phyloP scores from a whole-genome alignment of 805 yeast species.

The Priceomyces melissophilus region DNA sequence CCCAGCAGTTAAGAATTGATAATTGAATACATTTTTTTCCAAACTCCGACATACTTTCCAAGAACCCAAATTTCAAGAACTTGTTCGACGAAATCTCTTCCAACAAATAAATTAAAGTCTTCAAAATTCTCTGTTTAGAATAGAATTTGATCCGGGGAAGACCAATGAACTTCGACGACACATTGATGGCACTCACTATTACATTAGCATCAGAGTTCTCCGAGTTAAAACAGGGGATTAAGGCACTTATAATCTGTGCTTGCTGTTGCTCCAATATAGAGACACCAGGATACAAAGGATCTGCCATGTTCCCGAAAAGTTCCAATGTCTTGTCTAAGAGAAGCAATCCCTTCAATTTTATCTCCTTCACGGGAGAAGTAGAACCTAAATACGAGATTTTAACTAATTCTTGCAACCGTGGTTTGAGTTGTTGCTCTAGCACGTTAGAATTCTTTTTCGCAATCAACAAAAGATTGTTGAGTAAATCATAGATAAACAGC shows the following conservation, averaged over 20 bases:
- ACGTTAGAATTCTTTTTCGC: conserved; percentile 37
- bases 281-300: conserved; percentile 68
- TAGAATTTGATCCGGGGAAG: conserved; percentile 42
- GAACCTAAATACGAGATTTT: conserved; percentile 79
- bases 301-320: conserved; percentile 58
- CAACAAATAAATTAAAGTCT: conserved; percentile 61
- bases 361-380: conserved; percentile 58
- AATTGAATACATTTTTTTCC: conserved; percentile 53
- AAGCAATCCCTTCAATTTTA: conserved; percentile 63
- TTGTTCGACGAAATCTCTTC: conserved; percentile 51
- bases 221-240: conserved; percentile 77
- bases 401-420: conserved; percentile 60
- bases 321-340: conserved; percentile 62
- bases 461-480: conserved; percentile 40
- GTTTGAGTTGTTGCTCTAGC: conserved; percentile 34
- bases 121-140: conserved; percentile 50
- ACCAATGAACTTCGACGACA: conserved; percentile 69
- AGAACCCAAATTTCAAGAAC: conserved; percentile 53
- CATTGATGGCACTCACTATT: conserved; percentile 72
- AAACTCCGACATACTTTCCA: conserved; percentile 43
- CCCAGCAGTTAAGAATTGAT: conserved; percentile 71
- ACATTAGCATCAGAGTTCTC: conserved; percentile 65
- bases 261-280: conserved; percentile 86
- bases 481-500: conserved; percentile 42
- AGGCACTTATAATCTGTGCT: conserved; percentile 88